phyloP scores from a whole-genome alignment of 768 basidiomycete genomes.

The Psilocybe cyanescens region DNA sequence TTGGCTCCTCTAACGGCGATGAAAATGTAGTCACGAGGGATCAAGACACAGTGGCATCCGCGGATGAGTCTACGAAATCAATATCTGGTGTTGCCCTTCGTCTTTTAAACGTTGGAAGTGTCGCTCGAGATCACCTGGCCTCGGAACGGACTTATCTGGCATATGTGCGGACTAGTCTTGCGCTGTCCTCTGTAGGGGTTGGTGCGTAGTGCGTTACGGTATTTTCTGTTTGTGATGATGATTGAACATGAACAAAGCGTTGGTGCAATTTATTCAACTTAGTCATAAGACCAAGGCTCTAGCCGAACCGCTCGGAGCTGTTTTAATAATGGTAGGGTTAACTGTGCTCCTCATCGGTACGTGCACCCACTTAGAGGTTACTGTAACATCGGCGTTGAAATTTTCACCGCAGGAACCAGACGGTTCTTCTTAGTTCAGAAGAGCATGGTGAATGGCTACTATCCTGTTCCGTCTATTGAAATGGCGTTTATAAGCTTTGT shows the following conservation, averaged over 20 bases:
- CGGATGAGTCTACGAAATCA: not conserved
- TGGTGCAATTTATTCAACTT: constrained; percentile 19
- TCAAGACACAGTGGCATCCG: not conserved
- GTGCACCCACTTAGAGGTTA: not conserved
- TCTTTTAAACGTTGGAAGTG: constrained; percentile 55
- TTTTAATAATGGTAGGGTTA: constrained; percentile 2
- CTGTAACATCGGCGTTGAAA: not conserved
- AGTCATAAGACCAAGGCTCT: constrained; percentile 6
- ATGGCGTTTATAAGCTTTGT: constrained; percentile 10
- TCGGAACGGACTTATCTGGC: constrained; percentile 62
- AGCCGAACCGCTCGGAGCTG: constrained; percentile 14
- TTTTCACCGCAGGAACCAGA: constrained; percentile 3
- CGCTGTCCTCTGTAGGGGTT: constrained; percentile 53
- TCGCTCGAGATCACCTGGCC: constrained; percentile 60
- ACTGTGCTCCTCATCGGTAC: constrained; percentile 13
- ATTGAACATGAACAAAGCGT: constrained; percentile 3
- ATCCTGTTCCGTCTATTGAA: constrained; percentile 12
- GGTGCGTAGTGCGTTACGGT: constrained; percentile 36
- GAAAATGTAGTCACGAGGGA: not conserved
- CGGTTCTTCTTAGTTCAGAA: constrained; percentile 18
- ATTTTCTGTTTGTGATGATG: too few species aligned
- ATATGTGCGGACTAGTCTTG: constrained; percentile 59
- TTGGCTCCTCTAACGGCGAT: not conserved
- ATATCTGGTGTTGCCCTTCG: constrained; percentile 8
- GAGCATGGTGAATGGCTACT: constrained; percentile 13